Evolutionary conservation across 2,329 filamentous ascomycete species (phyloP), one percentile per base, ranked within the genome.

Genomic region (Zymoseptoria ardabiliae): DNA sequence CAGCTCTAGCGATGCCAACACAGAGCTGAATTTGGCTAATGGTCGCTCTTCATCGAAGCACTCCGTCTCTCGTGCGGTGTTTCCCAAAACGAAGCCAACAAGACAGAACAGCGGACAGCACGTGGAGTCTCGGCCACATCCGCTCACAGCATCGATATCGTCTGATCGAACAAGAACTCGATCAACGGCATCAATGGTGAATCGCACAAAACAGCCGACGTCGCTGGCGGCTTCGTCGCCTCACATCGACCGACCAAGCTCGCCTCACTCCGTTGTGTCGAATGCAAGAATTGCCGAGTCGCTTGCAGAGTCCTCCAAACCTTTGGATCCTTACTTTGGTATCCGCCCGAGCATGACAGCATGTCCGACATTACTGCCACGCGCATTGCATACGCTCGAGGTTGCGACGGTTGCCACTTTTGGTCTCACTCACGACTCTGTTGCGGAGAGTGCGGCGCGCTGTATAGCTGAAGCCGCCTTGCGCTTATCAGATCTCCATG

Each of bases 311-410:
- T 23, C 41, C 22, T 22, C 50, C 1, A 28, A 53, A 19, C 21
- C 22, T 4, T 58, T 54, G 19, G 66, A 73, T 48, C 73, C 76
- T 17, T 75, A 75, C 52, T 77, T 87, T 56, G 77, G 79, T 20
- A 72, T 86, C n/a, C 72, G 76, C n/a, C 76, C 78, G 1, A 82
- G 78, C 30, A 81, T 81, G 61, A 75, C 79, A 55, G 76, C 76
- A 58, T 86, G 84, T 62, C 81, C 83, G 30, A 81, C 80, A 6
- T 78, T 86, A 54, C 82, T 80, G 51, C 84, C 93, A 5, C 78
- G 94, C 48, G 91, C 96, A 70, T 94, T 97, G 84, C 83, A 96
- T 25, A 93, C 94, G 63, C 83, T 97, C 1, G 94, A 97, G 75
- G 92, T 94, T 69, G 89, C 95, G 58, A 91, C 92, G 0, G 87